These are phyloP conservation scores for Pleoardoris graminearum DNA, from an alignment of 2,329 filamentous ascomycete species.

Conservation along the genomic window DNA sequence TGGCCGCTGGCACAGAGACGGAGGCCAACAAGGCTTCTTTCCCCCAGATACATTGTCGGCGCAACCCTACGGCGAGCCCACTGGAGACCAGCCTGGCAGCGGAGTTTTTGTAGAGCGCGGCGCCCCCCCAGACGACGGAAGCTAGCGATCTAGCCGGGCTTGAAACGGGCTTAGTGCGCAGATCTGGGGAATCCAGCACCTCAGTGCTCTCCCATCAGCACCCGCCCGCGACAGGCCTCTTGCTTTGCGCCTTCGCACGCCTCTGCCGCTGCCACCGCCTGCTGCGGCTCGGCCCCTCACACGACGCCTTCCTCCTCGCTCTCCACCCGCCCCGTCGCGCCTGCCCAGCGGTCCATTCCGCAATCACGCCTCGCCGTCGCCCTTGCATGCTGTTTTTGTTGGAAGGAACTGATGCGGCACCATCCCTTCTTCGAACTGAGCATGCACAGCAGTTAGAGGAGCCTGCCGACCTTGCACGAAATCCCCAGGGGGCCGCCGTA, in stretches of 20 bases:
- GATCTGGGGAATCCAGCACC: conserved; percentile 12
- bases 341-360: conserved; percentile 24
- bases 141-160: conserved; percentile 4
- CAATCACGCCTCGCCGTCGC: conserved; percentile 26
- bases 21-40: not conserved
- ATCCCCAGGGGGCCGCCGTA: conserved; percentile 35
- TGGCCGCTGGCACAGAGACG: not conserved
- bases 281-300: conserved; percentile 1
- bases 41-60: not conserved
- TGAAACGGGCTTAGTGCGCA: conserved; percentile 8
- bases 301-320: not conserved
- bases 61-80: not conserved
- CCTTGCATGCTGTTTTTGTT: conserved; percentile 35
- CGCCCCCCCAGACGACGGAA: conserved; percentile 3
- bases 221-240: not conserved
- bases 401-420: conserved; percentile 43
- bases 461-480: conserved; percentile 34
- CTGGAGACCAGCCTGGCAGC: not conserved
- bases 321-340: not conserved
- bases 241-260: conserved; percentile 3
- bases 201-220: conserved; percentile 3
- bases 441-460: conserved; percentile 43
- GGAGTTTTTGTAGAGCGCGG: conserved; percentile 4
- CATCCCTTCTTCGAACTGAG: conserved; percentile 46
- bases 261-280: conserved; percentile 5